Conservation (phyloP, 2,329 filamentous ascomycete genomes). For the Whalleya microplaca region DNA sequence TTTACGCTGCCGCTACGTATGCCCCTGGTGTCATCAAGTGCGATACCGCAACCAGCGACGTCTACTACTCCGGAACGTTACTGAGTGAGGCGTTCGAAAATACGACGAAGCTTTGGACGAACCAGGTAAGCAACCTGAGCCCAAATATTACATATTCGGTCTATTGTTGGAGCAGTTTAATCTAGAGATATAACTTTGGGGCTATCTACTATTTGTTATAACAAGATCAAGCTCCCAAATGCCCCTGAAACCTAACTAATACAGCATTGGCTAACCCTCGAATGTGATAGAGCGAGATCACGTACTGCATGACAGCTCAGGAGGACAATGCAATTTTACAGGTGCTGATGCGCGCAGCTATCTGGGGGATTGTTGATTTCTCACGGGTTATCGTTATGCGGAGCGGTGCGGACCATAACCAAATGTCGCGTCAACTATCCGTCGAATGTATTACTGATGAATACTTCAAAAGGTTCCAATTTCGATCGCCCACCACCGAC, state of each 20-base stretch:
- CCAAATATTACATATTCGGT: neutral
- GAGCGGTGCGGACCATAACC: constrained; percentile 45
- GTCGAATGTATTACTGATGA: neutral
- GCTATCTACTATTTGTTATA: too few species aligned
- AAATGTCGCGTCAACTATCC: neutral
- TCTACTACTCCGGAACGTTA: constrained; percentile 68
- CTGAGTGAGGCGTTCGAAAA: constrained; percentile 68
- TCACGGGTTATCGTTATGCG: constrained; percentile 69
- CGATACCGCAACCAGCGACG: constrained; percentile 71
- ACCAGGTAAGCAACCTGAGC: constrained; percentile 45
- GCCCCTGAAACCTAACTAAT: neutral
- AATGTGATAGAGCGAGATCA: constrained; percentile 45
- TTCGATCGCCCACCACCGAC: constrained; percentile 71
- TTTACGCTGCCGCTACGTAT: constrained; percentile 47
- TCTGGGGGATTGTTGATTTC: constrained; percentile 65
- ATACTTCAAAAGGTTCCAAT: constrained; percentile 54
- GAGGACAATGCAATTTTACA: constrained; percentile 74
- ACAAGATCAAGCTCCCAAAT: neutral
- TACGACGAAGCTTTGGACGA: constrained; percentile 66
- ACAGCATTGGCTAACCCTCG: constrained; percentile 29
- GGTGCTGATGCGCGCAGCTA: constrained; percentile 63
- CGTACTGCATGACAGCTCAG: constrained; percentile 73
- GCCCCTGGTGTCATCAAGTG: constrained; percentile 64
- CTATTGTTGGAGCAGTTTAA: too few species aligned
- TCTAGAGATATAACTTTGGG: neutral